Percentiles rank a stretch among this genome's conserved stretches.
Evolutionary conservation across 352 stramenopile species (phyloP).

Genomic region (Pythium pectinolyticum): DNA sequence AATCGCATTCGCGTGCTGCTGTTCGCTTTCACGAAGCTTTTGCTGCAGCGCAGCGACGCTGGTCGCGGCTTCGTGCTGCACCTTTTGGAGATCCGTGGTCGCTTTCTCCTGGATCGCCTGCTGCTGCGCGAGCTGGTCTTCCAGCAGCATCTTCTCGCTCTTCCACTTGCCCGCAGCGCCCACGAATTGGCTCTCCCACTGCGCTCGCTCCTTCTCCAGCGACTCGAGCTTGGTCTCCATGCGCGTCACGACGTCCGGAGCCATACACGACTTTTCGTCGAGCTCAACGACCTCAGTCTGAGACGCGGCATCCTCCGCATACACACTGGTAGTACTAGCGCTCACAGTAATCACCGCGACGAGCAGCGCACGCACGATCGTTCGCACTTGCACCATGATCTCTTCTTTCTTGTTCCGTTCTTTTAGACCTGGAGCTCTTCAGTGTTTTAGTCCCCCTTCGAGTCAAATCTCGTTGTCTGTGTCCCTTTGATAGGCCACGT

Average conservation of each 20-base stretch:
- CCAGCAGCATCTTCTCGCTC: constrained; percentile 34
- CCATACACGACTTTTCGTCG: constrained; percentile 25
- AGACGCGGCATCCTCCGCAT: constrained; percentile 16
- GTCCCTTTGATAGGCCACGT: constrained; percentile 28
- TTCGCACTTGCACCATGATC: constrained; percentile 40
- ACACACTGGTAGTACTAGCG: constrained; percentile 8
- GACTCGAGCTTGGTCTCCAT: constrained; percentile 47
- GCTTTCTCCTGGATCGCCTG: constrained; percentile 21
- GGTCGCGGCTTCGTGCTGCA: constrained; percentile 20
- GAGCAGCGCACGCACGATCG: constrained; percentile 39
- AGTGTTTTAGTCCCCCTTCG: no score
- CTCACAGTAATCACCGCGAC: constrained; percentile 37
- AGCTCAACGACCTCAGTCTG: background rate
- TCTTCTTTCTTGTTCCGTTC: background rate
- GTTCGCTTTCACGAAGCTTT: constrained; percentile 1
- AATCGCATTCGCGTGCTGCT: constrained; percentile 26
- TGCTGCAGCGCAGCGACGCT: constrained; percentile 8
- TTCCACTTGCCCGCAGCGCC: constrained; percentile 32
- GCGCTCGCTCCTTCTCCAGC: constrained; percentile 41
- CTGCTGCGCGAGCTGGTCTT: constrained; percentile 33
- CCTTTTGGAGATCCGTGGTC: constrained; percentile 22
- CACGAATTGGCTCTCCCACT: constrained; percentile 44
- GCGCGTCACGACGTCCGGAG: constrained; percentile 39
- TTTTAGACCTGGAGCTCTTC: constrained; percentile 1
- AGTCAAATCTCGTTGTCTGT: constrained; percentile 3